Evolutionary conservation across 805 yeast species (phyloP), one percentile per base, ranked within the genome.

Genomic region (Candida anglica): DNA sequence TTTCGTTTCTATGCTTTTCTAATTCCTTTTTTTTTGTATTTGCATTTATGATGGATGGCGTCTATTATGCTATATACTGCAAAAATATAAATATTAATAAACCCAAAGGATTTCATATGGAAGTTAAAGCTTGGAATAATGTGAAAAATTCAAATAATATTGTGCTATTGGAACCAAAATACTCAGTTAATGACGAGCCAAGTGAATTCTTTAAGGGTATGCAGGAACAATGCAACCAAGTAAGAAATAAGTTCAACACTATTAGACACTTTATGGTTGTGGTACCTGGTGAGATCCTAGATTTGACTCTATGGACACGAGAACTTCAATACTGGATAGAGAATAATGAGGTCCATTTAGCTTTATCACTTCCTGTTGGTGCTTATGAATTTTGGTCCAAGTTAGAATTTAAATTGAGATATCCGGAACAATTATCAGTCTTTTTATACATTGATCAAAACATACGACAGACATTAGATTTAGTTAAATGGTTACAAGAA

Each of bases 11-110:
- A n/a, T n/a, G n/a, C n/a, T n/a, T n/a, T n/a, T n/a, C n/a, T n/a
- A n/a, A n/a, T n/a, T n/a, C n/a, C n/a, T n/a, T n/a, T n/a, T n/a
- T n/a, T n/a, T n/a, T n/a, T n/a, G n/a, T n/a, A n/a, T n/a, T n/a
- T n/a, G n/a, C n/a, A n/a, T n/a, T n/a, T n/a, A n/a, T n/a, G n/a
- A 30, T 30, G 32, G 32, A 30, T 16, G 13, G 14, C 10, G 13
- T 20, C 27, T 30, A 30, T n/a, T 30, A 17, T 20, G 32, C 25
- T 7, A 17, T 17, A 14, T 27, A n/a, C 17, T 17, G 29, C 15
- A 27, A 27, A 14, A 14, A 23, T 11, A 11, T n/a, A 5, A 23
- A 23, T 11, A 6, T 23, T n/a, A n/a, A n/a, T n/a, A n/a, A n/a
- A n/a, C n/a, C n/a, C 6, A 24, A 24, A 6, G 6, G 11, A 24